Conservation (phyloP, 2,329 filamentous ascomycete species). For the Salinomyces thailandicus region DNA sequence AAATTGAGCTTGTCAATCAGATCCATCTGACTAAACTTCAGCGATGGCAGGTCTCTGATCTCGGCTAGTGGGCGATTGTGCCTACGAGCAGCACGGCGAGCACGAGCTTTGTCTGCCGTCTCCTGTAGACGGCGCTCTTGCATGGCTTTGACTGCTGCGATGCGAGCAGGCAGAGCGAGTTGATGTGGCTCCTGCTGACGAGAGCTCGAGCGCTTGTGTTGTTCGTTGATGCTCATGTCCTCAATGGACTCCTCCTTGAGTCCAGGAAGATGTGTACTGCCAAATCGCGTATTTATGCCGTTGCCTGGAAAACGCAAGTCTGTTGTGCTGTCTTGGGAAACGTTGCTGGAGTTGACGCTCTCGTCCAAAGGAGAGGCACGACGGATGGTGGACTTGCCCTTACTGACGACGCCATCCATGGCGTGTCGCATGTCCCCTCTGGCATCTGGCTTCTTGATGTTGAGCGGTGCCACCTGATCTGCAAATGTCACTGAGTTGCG, state of each 20-base stretch:
- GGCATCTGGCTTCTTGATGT: constrained; percentile 21
- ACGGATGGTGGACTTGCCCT: constrained; percentile 19
- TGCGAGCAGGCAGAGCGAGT: constrained; percentile 24
- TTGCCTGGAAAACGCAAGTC: constrained; percentile 18
- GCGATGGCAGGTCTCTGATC: constrained; percentile 34
- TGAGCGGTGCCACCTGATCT: constrained; percentile 26
- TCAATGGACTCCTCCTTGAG: constrained; percentile 41
- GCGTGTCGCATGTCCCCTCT: constrained; percentile 9
- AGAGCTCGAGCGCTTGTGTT: constrained; percentile 11
- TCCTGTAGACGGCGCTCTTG: constrained; percentile 25
- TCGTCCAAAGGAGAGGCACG: constrained; percentile 20
- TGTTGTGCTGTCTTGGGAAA: constrained; percentile 16
- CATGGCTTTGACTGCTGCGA: constrained; percentile 27
- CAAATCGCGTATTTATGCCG: constrained; percentile 18
- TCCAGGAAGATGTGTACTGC: constrained; percentile 30
- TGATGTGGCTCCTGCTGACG: constrained; percentile 10
- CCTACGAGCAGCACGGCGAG: constrained; percentile 20
- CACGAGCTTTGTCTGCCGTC: constrained; percentile 21
- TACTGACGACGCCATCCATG: constrained; percentile 12
- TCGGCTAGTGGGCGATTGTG: constrained; percentile 26
- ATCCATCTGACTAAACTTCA: constrained; percentile 40
- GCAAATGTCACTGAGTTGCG: constrained; percentile 24
- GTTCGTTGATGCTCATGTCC: constrained; percentile 31
- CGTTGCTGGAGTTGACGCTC: constrained; percentile 9
- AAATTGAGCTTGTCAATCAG: constrained; percentile 37